Conservation (phyloP, 1,284 basidiomycete species). For the Cutaneotrichosporon sp. region DNA sequence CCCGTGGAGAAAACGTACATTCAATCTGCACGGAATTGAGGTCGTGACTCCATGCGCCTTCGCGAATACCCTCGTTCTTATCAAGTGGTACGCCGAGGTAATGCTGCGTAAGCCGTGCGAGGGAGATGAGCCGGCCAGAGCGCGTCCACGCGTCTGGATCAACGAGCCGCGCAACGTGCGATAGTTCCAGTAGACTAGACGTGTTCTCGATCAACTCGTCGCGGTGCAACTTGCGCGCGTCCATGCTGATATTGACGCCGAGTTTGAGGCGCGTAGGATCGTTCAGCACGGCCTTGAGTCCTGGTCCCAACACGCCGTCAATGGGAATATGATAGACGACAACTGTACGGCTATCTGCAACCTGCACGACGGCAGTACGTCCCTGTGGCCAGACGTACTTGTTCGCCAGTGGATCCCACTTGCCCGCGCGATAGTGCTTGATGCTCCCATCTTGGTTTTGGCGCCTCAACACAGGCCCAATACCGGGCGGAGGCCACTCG, state of each 20-base stretch:
- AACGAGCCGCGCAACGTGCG: slow-evolving; percentile 39
- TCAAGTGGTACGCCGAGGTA: slow-evolving; percentile 47
- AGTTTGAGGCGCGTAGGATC: slow-evolving; percentile 44
- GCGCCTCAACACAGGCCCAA: slow-evolving; percentile 7
- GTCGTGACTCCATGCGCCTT: slow-evolving; percentile 42
- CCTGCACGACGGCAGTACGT: slow-evolving; percentile 50
- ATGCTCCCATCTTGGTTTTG: slow-evolving; percentile 5
- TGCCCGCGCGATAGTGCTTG: slow-evolving; percentile 5
- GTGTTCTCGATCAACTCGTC: slow-evolving; percentile 33
- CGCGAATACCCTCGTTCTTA: slow-evolving; percentile 40
- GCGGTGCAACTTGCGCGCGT: slow-evolving; percentile 48
- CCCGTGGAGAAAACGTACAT: slow-evolving; percentile 38
- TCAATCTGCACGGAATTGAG: slow-evolving; percentile 40
- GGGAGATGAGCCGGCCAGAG: slow-evolving; percentile 35
- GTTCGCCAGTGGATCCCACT: slow-evolving; percentile 21
- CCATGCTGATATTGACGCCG: slow-evolving; percentile 49
- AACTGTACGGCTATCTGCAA: slow-evolving; percentile 48
- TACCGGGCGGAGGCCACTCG: slow-evolving; percentile 44
- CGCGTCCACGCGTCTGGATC: slow-evolving; percentile 41
- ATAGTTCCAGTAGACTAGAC: slow-evolving; percentile 47
- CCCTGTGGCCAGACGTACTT: slow-evolving; percentile 30
- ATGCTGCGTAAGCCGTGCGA: slow-evolving; percentile 41
- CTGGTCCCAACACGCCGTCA: slow-evolving; percentile 9
- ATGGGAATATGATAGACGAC: slow-evolving; percentile 48
- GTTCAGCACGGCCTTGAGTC: slow-evolving; percentile 39